A percentile compares a stretch with the other conserved stretches of the same genome.
These are phyloP conservation scores for Zea mays DNA, from an alignment of 176 grass and related monocot genomes.

Conservation along the genomic window DNA sequence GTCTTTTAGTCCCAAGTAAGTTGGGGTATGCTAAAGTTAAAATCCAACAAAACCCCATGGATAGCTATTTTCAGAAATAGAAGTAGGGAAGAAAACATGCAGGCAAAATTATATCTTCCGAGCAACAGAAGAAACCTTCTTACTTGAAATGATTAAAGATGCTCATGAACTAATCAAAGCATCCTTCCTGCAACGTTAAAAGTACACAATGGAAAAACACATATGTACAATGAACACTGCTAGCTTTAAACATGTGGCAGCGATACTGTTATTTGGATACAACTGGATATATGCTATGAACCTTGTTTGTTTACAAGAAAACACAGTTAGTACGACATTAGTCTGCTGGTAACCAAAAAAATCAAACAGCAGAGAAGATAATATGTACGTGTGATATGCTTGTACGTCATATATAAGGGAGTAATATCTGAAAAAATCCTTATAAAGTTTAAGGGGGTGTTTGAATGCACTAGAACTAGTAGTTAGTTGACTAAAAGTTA, in stretches of 20 bases:
- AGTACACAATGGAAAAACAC: conserved; percentile 36
- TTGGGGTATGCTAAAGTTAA: too few relatives aligned
- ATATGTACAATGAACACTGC: conserved; percentile 30
- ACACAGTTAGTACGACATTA: background rate
- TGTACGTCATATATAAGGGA: background rate
- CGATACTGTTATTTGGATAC: background rate
- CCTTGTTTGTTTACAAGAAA: conserved; percentile 11
- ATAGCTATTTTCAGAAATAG: background rate
- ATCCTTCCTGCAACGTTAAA: conserved; percentile 75
- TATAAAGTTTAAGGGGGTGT: background rate
- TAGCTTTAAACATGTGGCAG: conserved; percentile 18
- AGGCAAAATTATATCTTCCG: conserved; percentile 26
- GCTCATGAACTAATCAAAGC: conserved; percentile 68
- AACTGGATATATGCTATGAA: background rate
- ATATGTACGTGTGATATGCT: background rate
- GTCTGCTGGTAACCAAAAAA: background rate
- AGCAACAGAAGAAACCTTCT: conserved; percentile 51
- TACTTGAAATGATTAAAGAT: conserved; percentile 72
- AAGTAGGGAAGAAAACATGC: background rate
- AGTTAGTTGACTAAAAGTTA: too few relatives aligned
- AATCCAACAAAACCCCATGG: too few relatives aligned
- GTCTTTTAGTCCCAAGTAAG: too few relatives aligned
- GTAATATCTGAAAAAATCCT: background rate
- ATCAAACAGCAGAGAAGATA: background rate
- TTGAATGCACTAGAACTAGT: too few relatives aligned